Evolutionary conservation across 2,329 filamentous ascomycete species (phyloP).

Genomic region (Talaromyces sp.): DNA sequence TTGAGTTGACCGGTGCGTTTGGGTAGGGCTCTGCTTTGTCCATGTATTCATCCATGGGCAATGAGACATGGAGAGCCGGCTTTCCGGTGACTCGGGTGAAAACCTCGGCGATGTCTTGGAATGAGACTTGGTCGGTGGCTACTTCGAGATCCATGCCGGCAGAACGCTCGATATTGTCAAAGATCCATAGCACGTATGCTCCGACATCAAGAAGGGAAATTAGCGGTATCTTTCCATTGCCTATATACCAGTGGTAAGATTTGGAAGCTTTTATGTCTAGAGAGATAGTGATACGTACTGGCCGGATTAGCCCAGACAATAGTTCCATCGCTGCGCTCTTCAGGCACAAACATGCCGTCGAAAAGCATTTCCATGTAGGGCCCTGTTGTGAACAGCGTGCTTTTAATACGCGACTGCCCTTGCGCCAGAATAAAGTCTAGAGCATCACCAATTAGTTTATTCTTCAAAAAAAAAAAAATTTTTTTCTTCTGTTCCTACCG

Average conservation of each 20-base stretch:
- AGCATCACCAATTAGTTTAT: neutral
- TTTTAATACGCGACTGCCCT: constrained; percentile 12
- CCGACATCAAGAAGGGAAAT: constrained; percentile 17
- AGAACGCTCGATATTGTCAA: constrained; percentile 12
- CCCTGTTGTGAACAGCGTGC: constrained; percentile 36
- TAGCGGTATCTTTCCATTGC: constrained; percentile 12
- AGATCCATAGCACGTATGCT: constrained; percentile 16
- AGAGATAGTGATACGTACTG: neutral
- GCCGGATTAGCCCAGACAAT: constrained; percentile 14
- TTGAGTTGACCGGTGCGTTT: constrained; percentile 7
- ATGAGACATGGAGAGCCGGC: constrained; percentile 1
- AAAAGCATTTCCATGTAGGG: constrained; percentile 44
- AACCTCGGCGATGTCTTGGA: constrained; percentile 3
- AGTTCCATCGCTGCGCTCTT: constrained; percentile 13
- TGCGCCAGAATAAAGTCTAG: constrained; percentile 7
- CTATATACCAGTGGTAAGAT: neutral
- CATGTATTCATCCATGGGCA: constrained; percentile 6
- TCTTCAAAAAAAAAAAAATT: neutral
- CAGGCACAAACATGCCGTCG: constrained; percentile 15
- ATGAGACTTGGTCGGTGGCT: constrained; percentile 12
- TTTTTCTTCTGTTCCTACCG: neutral
- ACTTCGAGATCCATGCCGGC: constrained; percentile 16
- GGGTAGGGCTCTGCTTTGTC: constrained; percentile 7
- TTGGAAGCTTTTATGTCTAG: neutral
- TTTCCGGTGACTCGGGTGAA: constrained; percentile 9